These are phyloP conservation scores for Entomortierella beljakovae DNA, from an alignment of 192 early-diverging fungal genomes.

Conservation along the genomic window DNA sequence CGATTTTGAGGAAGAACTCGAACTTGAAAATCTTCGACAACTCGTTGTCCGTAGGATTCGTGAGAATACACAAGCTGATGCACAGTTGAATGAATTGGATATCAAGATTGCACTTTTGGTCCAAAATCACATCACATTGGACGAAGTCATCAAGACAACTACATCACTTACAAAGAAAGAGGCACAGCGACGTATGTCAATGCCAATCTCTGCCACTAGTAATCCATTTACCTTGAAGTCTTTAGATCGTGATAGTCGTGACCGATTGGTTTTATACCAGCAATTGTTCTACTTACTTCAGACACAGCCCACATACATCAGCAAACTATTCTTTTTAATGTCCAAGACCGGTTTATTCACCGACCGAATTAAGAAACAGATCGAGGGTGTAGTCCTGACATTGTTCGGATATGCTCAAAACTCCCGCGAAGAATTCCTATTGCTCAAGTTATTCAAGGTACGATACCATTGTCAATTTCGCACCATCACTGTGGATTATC, in stretches of 20 bases:
- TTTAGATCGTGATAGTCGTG: constrained; percentile 88
- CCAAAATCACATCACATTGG: constrained; percentile 94
- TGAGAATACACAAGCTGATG: constrained; percentile 86
- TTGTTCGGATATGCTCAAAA: constrained; percentile 99
- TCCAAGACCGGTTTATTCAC: constrained; percentile 82
- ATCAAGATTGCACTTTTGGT: constrained; percentile 97
- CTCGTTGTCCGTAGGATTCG: constrained; percentile 88
- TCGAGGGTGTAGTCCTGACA: constrained; percentile 91
- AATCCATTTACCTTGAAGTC: constrained; percentile 78
- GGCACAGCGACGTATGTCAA: constrained; percentile 56
- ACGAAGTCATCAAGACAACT: constrained; percentile 84
- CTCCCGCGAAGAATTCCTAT: constrained; percentile 93
- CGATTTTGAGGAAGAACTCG: constrained; percentile 95
- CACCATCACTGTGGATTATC: not conserved
- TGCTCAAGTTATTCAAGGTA: constrained; percentile 94
- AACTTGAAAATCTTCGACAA: constrained; percentile 84
- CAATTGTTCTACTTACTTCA: constrained; percentile 97
- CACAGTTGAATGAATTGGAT: constrained; percentile 88
- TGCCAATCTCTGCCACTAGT: constrained; percentile 53
- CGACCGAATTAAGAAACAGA: constrained; percentile 76
- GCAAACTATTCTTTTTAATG: constrained; percentile 86
- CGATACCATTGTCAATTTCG: not conserved
- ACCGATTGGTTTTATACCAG: constrained; percentile 86
- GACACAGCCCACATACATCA: constrained; percentile 94
- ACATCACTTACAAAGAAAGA: constrained; percentile 59